Evolutionary conservation across 495 filamentous ascomycete genomes (phyloP), one percentile per base, ranked within the genome.

Genomic region (Glarea lozoyensis): DNA sequence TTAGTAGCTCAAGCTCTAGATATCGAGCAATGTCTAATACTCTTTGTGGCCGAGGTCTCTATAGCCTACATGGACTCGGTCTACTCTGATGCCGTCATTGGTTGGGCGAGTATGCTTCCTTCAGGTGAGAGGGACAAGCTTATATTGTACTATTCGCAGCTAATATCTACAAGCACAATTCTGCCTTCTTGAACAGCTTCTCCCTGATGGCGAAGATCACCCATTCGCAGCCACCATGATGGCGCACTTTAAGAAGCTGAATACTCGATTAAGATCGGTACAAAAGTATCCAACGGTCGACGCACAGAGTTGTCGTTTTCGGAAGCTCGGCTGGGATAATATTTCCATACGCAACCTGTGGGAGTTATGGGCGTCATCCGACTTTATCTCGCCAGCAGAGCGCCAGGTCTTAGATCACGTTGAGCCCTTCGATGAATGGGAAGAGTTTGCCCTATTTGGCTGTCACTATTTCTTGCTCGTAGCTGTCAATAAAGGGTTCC

Each of bases 351-450:
- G 66, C 53, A 81, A 70, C 53, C 67, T 94, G 2, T 89, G 86
- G 78, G 74, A 84, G 44, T 65, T 90, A 17, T 96, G 89, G 89
- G 75, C 70, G 12, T 72, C 81, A 45, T 62, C 76, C 2, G 61
- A 59, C 9, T 83, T 85, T 49, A 53, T 93, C 13, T 62, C 65
- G 2, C 52, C 67, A 1, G 63, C 65, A 1, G 69, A 82, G 34
- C 69, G 81, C 41, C 59, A 50, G 12, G 52, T 55, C 18, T 60
- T 94, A 17, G 82, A 94, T 45, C 54, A 55, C 0, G 58, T 84
- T 21, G 89, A 95, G 57, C 78, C 81, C 15, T 95, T 96, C 58
- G 89, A 96, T 60, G 88, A 96, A 63, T 95, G 86, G 87, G 89
- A 96, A 61, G 89, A 96, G 49, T 87, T 94, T 57, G 84, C 84